These are phyloP conservation scores for Trifolium repens DNA, from an alignment of 306 rosid genomes.

Conservation along the genomic window DNA sequence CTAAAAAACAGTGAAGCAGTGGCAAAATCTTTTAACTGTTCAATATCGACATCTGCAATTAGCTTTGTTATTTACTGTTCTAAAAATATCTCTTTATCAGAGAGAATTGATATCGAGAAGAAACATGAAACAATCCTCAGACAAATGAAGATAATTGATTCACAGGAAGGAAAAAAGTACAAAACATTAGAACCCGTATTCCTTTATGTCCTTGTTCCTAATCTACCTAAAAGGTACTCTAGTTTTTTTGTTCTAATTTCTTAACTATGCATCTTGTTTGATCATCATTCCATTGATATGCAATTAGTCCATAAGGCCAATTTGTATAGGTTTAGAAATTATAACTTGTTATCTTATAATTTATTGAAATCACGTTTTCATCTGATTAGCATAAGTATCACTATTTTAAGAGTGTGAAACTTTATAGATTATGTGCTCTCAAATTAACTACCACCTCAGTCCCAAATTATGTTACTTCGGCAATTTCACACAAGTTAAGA, in stretches of 20 bases:
- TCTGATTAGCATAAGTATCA: constrained; percentile 22
- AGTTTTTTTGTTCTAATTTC: constrained; percentile 11
- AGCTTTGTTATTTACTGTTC: constrained; percentile 78
- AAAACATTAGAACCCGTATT: constrained; percentile 62
- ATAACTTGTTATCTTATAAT: neutral
- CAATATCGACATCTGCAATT: constrained; percentile 74
- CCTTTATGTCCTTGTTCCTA: constrained; percentile 78
- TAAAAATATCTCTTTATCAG: constrained; percentile 48
- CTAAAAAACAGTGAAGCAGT: constrained; percentile 92
- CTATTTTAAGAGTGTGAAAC: neutral
- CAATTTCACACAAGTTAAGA: too few relatives aligned
- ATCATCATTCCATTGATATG: constrained; percentile 29
- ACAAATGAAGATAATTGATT: constrained; percentile 57
- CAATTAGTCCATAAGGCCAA: neutral
- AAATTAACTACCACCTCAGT: neutral
- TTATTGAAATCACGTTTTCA: neutral
- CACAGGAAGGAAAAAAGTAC: constrained; percentile 37
- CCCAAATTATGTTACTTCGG: too few relatives aligned
- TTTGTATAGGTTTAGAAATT: neutral
- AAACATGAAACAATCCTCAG: constrained; percentile 59
- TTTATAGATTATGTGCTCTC: constrained; percentile 23
- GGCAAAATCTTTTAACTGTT: constrained; percentile 72
- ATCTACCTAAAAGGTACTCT: constrained; percentile 81
- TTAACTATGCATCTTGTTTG: constrained; percentile 28
- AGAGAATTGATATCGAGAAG: constrained; percentile 58